These are phyloP conservation scores for Bullera alba DNA, from an alignment of 768 basidiomycete species.

Conservation along the genomic window DNA sequence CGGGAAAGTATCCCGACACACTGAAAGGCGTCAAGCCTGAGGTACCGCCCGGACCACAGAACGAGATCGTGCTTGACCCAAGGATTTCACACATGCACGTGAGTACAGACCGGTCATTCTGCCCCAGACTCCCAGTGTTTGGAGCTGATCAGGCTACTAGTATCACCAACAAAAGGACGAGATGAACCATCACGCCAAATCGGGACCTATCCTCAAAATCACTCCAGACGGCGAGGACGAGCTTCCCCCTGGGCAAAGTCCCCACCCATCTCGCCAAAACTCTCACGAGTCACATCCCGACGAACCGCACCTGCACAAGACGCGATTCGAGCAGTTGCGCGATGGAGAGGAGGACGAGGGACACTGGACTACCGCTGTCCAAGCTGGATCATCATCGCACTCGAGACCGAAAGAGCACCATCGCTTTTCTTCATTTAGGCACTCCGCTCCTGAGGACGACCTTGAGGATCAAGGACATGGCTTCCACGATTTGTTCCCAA, in stretches of 20 bases:
- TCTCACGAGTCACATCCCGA: conserved; percentile 1
- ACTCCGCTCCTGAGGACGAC: background rate
- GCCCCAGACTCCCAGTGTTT: no score
- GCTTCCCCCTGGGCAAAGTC: conserved; percentile 34
- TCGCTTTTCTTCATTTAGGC: conserved; percentile 9
- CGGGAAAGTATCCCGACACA: conserved; percentile 24
- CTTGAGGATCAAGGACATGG: background rate
- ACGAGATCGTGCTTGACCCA: conserved; percentile 38
- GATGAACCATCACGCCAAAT: conserved; percentile 15
- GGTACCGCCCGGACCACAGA: conserved; percentile 36
- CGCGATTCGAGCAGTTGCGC: conserved; percentile 2
- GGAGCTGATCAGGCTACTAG: conserved; percentile 7
- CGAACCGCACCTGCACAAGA: conserved; percentile 3
- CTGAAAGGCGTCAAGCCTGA: conserved; percentile 34
- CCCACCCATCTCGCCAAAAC: conserved; percentile 11
- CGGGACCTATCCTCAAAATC: conserved; percentile 31
- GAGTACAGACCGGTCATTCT: conserved; percentile 15
- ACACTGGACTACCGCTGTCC: conserved; percentile 8
- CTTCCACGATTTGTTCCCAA: no score
- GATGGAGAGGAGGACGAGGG: conserved; percentile 5
- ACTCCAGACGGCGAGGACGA: conserved; percentile 41
- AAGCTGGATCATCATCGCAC: background rate
- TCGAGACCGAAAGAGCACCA: background rate
- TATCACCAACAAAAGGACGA: conserved; percentile 31
- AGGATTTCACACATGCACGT: conserved; percentile 34